phyloP scores from a whole-genome alignment of 2,329 filamentous ascomycete genomes.

The Biscogniauxia mediterranea region DNA sequence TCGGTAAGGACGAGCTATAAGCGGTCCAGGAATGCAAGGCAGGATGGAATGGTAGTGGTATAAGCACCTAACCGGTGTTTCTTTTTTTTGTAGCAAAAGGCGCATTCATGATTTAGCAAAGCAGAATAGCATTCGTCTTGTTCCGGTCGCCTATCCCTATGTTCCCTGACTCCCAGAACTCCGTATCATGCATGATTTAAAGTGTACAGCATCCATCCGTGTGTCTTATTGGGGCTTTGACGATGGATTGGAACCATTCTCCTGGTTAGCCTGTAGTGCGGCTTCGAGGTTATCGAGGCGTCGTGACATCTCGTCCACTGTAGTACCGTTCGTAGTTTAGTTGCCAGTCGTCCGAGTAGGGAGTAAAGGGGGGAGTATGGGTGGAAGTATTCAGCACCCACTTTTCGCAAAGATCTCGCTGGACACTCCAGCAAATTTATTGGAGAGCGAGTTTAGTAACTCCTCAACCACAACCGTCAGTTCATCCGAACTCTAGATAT shows the following conservation, averaged over 20 bases:
- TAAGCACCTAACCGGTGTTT: neutral
- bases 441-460: conserved; percentile 77
- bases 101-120: conserved; percentile 2
- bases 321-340: conserved; percentile 5
- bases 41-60: conserved; percentile 6
- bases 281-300: conserved; percentile 81
- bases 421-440: conserved; percentile 82
- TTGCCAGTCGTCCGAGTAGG: neutral
- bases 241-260: conserved; percentile 38
- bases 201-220: neutral
- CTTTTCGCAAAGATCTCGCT: conserved; percentile 87
- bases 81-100: neutral
- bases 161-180: conserved; percentile 20
- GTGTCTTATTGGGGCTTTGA: conserved; percentile 34
- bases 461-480: conserved; percentile 81
- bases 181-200: conserved; percentile 17
- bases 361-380: neutral
- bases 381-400: conserved; percentile 38
- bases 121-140: conserved; percentile 6
- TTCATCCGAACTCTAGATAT: conserved; percentile 50
- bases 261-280: conserved; percentile 60
- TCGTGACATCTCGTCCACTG: conserved; percentile 93
- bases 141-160: conserved; percentile 7
- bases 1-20: conserved; percentile 71
- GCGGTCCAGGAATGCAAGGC: conserved; percentile 7